Percentiles rank a stretch among this genome's conserved stretches.
Conservation (phyloP, 352 stramenopile species). For the Globisporangium okanoganense region DNA sequence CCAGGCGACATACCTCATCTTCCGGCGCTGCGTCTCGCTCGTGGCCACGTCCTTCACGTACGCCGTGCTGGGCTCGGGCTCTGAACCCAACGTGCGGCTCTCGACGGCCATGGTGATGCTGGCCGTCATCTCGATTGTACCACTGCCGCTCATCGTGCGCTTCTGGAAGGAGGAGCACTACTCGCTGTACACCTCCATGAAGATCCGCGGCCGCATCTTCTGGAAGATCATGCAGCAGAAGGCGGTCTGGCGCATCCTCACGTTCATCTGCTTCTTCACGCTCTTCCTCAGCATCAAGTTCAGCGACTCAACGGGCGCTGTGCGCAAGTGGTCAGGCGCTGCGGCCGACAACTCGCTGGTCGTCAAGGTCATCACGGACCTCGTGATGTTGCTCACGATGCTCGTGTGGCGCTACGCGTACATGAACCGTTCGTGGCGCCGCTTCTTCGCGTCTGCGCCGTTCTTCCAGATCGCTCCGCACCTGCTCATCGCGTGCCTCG, state of each 20-base stretch:
- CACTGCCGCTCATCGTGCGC: constrained; percentile 25
- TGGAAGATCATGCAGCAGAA: constrained; percentile 46
- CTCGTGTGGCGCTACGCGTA: constrained; percentile 30
- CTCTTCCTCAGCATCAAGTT: constrained; percentile 38
- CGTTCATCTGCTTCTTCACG: constrained; percentile 43
- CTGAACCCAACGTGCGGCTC: constrained; percentile 18
- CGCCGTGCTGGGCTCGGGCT: constrained; percentile 10
- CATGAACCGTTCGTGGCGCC: constrained; percentile 29
- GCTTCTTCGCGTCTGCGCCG: constrained; percentile 30
- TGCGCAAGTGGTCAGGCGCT: constrained; percentile 10
- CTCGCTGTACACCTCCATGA: constrained; percentile 28
- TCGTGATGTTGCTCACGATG: constrained; percentile 25
- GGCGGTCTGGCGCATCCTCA: constrained; percentile 6
- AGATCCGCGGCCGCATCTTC: constrained; percentile 31
- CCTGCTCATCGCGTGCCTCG: constrained; percentile 20
- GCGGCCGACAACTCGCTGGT: constrained; percentile 29
- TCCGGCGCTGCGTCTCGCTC: constrained; percentile 24
- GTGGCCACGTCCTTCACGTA: constrained; percentile 17
- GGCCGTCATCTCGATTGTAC: constrained; percentile 22
- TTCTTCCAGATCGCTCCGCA: constrained; percentile 25
- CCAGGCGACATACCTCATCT: constrained; percentile 31
- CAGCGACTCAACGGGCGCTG: constrained; percentile 13
- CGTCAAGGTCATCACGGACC: constrained; percentile 25
- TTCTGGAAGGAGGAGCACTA: constrained; percentile 38
- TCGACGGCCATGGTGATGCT: constrained; percentile 30